Base-by-base conservation (phyloP, 1,284 basidiomycete species). In the Pholiota adiposa region DNA sequence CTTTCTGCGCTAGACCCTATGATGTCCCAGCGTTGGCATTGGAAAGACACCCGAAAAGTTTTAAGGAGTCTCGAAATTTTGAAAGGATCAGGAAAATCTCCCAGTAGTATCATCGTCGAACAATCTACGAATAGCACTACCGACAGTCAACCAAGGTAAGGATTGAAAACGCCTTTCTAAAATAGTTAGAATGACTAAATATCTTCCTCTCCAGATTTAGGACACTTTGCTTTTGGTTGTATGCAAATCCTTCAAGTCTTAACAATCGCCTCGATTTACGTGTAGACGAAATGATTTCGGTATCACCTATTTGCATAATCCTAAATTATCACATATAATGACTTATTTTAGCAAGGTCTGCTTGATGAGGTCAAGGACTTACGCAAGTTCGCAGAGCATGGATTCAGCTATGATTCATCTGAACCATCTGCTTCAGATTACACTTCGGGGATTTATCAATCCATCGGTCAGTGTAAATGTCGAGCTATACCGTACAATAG, bases 21-120 rank as follows among this genome's bases (percentile, higher is more conserved):
- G 0, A 88, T 96, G 59, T 94, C 93, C n/a, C 79, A 78, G 14
- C 80, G 96, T 62, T 99, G 97, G 97, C 97, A 99, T 73, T 97
- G 95, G 93, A 85, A 83, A 62, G 97, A 99, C 69, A 89, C 92
- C 0, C 82, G 97, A 18, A 99, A 98, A 72, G 90, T 98, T 1
- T 74, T 93, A 21, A 83, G 96, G 25, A 92, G 86, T 62, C 74
- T 99, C 1, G 83, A 86, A 48, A 88, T 98, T 31, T 88, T 96
- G 63, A 88, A 87, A 74, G 89, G 94, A 62, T 86, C 84, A 1
- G 87, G 89, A 1, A 79, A 79, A 36, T 79, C 77, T 27, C 83
- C 90, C 0, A 94, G 92, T 63, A 87, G 90, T 38, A 84, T 93
- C 38, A 81, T 93, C 41, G 73, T 67, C 8, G 83, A 88, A 54